A percentile compares a stretch with the other conserved stretches of the same genome.
These are phyloP conservation scores for Rhodomyrtus tomentosa DNA, from an alignment of 345 rosid species.

Conservation along the genomic window DNA sequence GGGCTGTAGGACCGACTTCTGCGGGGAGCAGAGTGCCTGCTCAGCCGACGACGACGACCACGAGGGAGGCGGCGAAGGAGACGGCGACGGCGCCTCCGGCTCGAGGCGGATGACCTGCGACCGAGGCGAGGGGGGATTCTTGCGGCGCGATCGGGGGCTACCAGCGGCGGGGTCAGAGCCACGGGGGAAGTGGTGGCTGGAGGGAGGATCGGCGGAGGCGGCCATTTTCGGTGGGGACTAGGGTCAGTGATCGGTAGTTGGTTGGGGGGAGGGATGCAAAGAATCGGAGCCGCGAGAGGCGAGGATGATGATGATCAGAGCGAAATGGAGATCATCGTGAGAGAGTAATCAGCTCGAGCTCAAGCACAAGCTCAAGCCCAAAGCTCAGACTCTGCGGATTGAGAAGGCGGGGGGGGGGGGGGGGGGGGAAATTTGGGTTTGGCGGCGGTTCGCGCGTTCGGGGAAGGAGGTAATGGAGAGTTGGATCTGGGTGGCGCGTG, in stretches of 20 bases:
- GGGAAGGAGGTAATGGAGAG: background rate
- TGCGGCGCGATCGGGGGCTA: conserved; percentile 19
- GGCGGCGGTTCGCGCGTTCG: background rate
- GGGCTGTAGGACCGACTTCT: background rate
- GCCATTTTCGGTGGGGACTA: background rate
- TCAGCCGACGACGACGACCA: background rate
- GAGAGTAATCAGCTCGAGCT: background rate
- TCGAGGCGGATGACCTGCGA: conserved; percentile 31
- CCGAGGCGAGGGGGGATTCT: conserved; percentile 28
- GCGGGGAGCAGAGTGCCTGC: background rate
- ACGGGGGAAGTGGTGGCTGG: conserved; percentile 21
- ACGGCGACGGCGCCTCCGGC: conserved; percentile 2
- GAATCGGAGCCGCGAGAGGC: background rate
- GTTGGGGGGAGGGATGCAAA: background rate
- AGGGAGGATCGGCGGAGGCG: conserved; percentile 12
- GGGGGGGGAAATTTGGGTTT: background rate
- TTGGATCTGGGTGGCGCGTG: background rate
- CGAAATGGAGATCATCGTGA: background rate
- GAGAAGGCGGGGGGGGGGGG: background rate
- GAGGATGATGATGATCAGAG: background rate
- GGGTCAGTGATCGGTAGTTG: background rate
- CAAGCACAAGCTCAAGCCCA: background rate
- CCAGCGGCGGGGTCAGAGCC: conserved; percentile 8
- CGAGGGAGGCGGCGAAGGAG: conserved; percentile 8
- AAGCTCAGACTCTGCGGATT: background rate